Base-by-base conservation (phyloP, 352 stramenopile genomes). In the Phytophthora kernoviae region DNA sequence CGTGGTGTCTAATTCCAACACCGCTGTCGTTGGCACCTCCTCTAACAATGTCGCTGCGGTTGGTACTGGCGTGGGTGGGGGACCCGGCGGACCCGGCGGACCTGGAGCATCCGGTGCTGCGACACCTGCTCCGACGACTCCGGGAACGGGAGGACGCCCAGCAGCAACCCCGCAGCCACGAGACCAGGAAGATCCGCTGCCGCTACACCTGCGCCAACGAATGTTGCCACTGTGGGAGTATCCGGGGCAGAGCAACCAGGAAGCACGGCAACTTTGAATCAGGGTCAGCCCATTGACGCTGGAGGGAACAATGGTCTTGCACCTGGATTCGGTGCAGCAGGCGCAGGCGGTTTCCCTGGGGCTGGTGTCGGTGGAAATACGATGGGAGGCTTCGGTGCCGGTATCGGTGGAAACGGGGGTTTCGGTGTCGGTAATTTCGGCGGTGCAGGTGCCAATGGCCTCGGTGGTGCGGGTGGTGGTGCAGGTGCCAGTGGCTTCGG, bases 1-100 rank as follows among this genome's bases (percentile, higher is more conserved):
- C 8, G 60, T 74, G 37, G 54, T 73, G 14, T 52, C 58, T 9
- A 65, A 18, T 44, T 60, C 60, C 34, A 62, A 62, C 45, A 73
- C 24, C 39, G 65, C 45, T 15, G 65, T 66, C 18, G 52, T 65
- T 12, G 54, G 21, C 9, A 33, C 57, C 11, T 44, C 41, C 11
- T 27, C 30, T n/a, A 40, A 40, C 33, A 17, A 21, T 17, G 37
- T 43, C n/a, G 24, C 15, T n/a, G n/a, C n/a, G n/a, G n/a, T n/a
- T n/a, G n/a, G n/a, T n/a, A n/a, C n/a, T n/a, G n/a, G n/a, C n/a
- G n/a, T n/a, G n/a, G n/a, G n/a, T n/a, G n/a, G n/a, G n/a, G n/a
- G n/a, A n/a, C n/a, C n/a, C n/a, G n/a, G n/a, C n/a, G n/a, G n/a
- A n/a, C n/a, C n/a, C n/a, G n/a, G n/a, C n/a, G n/a, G n/a, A n/a